Base-by-base conservation (phyloP, 225 moss, liverwort and hornwort species). In the Marchantia paleacea region DNA sequence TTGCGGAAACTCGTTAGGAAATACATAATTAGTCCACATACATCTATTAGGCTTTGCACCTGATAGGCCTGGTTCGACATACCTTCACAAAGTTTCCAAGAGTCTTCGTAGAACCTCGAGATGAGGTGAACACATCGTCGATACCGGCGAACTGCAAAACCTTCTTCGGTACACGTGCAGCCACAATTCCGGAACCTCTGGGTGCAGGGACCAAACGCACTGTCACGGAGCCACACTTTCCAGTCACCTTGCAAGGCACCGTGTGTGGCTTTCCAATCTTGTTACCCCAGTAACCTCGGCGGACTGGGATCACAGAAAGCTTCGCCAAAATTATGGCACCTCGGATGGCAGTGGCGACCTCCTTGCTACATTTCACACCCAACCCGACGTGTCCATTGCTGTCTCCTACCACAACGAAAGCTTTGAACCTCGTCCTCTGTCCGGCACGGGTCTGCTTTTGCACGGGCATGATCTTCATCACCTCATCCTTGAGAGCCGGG, bases 391-490 rank as follows among this genome's bases (percentile, higher is more conserved):
- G 92, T 16, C 92, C 92, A 64, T 92, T 92, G 55, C 11, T 67
- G 71, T 92, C 92, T 0, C 92, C 92, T 0, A 92, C 92, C 0
- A 92, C 92, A 18, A 92, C 92, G 20, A 92, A 92, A 0, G 92
- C 92, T 72, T 92, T 92, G 65, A 92, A 92, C 84, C 92, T 80
- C 19, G 92, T 92, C 14, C 92, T 91, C 89, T 92, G 92, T 24
- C 92, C 92, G 12, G 92, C 92, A 14, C 92, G 92, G 11, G 92
- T 92, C 81, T 97, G 96, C 90, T 97, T 97, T 85, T 96, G 96
- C 65, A 96, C 96, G 12, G 96, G 96, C 96, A 96, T 96, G 18
- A 96, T 96, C 84, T 96, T 97, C 96, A 97, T 97, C 12, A 96
- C 96, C 89, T 97, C 96, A 52, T 97, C 96, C 89, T 94, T 97